A percentile compares a stretch with the other conserved stretches of the same genome.
Conservation (phyloP, 345 rosid genomes). For the Stellera chamaejasme region DNA sequence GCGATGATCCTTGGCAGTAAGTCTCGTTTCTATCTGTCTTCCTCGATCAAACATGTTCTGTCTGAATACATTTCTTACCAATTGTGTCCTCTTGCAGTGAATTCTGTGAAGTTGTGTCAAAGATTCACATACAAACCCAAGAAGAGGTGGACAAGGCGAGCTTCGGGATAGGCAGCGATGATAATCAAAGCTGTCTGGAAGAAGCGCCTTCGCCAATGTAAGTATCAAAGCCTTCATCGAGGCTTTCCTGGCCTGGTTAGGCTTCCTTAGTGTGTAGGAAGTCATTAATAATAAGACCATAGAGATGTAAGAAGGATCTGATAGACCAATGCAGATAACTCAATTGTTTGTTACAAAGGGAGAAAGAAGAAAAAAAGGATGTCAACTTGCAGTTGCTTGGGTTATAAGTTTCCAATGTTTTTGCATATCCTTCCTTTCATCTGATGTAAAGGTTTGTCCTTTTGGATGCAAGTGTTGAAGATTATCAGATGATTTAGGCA, state of each 20-base stretch:
- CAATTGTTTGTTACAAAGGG: too few species aligned
- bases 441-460: too few species aligned
- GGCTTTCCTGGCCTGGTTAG: constrained; percentile 10
- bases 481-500: too few species aligned
- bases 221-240: constrained; percentile 78
- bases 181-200: constrained; percentile 87
- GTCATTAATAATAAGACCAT: too few species aligned
- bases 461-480: too few species aligned
- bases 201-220: constrained; percentile 60
- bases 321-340: too few species aligned
- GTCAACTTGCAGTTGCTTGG: too few species aligned
- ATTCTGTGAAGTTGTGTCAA: constrained; percentile 69
- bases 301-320: too few species aligned
- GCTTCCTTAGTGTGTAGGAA: too few species aligned
- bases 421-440: too few species aligned
- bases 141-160: constrained; percentile 90
- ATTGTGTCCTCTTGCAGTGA: constrained; percentile 38
- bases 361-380: too few species aligned
- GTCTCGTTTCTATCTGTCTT: constrained; percentile 18
- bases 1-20: constrained; percentile 97
- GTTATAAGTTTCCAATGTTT: too few species aligned
- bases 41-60: not conserved
- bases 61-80: not conserved
- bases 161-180: constrained; percentile 46
- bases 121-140: constrained; percentile 75